Evolutionary conservation across 257 asterid species (phyloP), one percentile per base, ranked within the genome.

Genomic region (Linaria vulgaris): DNA sequence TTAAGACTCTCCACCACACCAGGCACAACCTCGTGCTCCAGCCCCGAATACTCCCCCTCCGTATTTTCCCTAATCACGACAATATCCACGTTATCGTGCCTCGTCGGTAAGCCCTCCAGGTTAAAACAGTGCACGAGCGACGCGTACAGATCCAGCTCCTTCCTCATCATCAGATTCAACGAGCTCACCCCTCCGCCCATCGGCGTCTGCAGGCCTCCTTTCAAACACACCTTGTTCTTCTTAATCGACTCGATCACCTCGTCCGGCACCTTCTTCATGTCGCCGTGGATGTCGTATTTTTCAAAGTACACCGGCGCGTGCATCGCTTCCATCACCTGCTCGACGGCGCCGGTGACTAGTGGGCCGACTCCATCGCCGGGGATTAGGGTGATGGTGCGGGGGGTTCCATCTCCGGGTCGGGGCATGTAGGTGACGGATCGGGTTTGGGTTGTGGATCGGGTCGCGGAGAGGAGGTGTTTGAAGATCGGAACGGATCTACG

Each of bases 11-110:
- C 99, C 3, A 94, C 97, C 25, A 94, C 97, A 61, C 99, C 97
- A 23, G 97, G 97, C 77, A 90, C 96, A 55, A 94, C 99, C 97
- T 94, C 97, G 72, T 94, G 99, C 77, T 94, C 99, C 41, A 94
- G 85, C 16, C 99, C 99, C 0, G 96, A 75, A 72, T 94, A 94
- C 69, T 94, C 99, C 0, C 99, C 99, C 78, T 94, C 99, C 0
- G 97, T 94, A 17, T 94, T 94, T 79, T 90, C 99, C 79, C 99
- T 79, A 55, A 94, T 90, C 59, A 90, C 97, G 46, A 94, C 97
- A 53, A 94, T 90, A 66, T 94, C 82, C 1, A 90, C 99, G 61
- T 88, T 84, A 1, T 90, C 80, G 65, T 94, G 97, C 11, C 97
- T 85, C 3, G 97, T 90, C 19, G 94, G 91, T 9, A 90, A 80